These are phyloP conservation scores for Mycena olivaceomarginata DNA, from an alignment of 768 basidiomycete species.

Conservation along the genomic window DNA sequence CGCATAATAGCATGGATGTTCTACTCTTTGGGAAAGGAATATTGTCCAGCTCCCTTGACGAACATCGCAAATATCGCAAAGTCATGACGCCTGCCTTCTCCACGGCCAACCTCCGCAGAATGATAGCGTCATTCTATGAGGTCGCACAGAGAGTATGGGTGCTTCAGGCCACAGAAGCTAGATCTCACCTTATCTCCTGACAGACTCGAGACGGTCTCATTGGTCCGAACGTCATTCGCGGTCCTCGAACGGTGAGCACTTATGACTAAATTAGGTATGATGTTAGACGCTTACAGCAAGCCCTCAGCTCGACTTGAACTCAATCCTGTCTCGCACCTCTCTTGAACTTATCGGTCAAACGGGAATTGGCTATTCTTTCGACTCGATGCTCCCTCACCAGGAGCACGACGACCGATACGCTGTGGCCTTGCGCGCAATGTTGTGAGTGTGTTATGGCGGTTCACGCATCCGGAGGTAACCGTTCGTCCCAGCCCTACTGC, in stretches of 20 bases:
- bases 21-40: too few species aligned
- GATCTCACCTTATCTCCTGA: neutral
- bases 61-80: conserved; percentile 27
- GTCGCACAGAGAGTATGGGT: neutral
- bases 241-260: neutral
- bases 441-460: neutral
- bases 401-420: neutral
- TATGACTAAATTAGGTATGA: neutral
- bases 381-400: conserved; percentile 6
- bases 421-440: neutral
- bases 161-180: too few species aligned
- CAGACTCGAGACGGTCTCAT: conserved; percentile 7
- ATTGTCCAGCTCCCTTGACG: neutral
- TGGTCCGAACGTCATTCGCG: neutral
- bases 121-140: conserved; percentile 10
- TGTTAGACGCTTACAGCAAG: neutral
- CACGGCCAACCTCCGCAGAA: neutral
- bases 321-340: neutral
- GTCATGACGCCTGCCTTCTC: conserved; percentile 20
- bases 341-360: conserved; percentile 4
- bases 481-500: neutral
- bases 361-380: conserved; percentile 16
- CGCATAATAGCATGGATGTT: too few species aligned
- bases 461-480: too few species aligned
- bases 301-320: neutral